A percentile compares a stretch with the other conserved stretches of the same genome.
These are phyloP conservation scores for Solanum tarijense DNA, from an alignment of 257 asterid genomes.

Conservation along the genomic window DNA sequence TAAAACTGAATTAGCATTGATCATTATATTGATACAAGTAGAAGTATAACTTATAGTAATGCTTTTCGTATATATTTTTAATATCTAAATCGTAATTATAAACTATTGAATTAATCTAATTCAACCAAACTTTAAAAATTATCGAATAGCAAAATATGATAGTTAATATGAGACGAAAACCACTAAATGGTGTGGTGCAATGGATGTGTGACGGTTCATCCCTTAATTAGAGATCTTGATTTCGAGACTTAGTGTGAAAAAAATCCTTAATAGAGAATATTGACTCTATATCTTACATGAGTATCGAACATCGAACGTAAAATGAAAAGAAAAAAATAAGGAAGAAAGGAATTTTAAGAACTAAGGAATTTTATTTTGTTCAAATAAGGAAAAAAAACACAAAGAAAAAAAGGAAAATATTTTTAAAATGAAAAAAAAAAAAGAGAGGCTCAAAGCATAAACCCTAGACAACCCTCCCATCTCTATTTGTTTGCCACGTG, in stretches of 20 bases:
- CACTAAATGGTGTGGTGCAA: not conserved
- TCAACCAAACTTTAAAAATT: not conserved
- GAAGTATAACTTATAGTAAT: not conserved
- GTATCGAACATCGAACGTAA: not conserved
- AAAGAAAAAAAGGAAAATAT: too few relatives aligned
- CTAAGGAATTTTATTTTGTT: not conserved
- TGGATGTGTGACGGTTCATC: not conserved
- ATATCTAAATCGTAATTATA: not conserved
- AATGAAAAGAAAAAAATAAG: too few relatives aligned
- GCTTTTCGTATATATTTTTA: not conserved
- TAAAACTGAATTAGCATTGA: not conserved
- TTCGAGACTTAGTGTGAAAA: too few relatives aligned
- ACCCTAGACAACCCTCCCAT: conserved; percentile 36
- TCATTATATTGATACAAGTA: not conserved
- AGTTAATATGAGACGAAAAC: not conserved
- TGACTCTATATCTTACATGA: too few relatives aligned
- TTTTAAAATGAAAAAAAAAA: too few relatives aligned
- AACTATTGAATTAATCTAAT: not conserved
- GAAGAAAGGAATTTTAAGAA: not conserved
- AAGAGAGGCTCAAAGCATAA: conserved; percentile 1
- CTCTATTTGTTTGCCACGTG: conserved; percentile 44
- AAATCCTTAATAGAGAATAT: too few relatives aligned
- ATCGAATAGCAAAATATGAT: not conserved
- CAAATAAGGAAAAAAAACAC: not conserved
- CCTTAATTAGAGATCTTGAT: too few relatives aligned